phyloP scores from a whole-genome alignment of 441 rosid species.

The Manihot esculenta region DNA sequence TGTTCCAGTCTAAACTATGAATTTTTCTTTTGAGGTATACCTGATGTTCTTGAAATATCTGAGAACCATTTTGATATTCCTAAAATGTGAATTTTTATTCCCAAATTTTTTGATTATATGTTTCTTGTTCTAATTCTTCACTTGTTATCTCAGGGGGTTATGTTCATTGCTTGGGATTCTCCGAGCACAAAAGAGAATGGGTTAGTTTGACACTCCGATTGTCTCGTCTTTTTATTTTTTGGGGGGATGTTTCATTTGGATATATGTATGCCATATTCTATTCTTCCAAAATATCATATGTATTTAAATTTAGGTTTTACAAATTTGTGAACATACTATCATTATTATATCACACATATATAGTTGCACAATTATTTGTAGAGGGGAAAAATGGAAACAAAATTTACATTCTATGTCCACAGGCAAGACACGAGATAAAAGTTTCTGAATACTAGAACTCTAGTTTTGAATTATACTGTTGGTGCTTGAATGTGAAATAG shows the following conservation, averaged over 20 bases:
- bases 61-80: conserved; percentile 13
- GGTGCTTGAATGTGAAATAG: too few relatives aligned
- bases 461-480: too few relatives aligned
- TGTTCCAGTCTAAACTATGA: not conserved
- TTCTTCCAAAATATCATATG: not conserved
- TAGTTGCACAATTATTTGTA: too few relatives aligned
- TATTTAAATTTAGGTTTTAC: not conserved
- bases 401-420: too few relatives aligned
- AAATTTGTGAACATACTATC: too few relatives aligned
- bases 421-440: too few relatives aligned
- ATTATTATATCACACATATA: too few relatives aligned
- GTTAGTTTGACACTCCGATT: not conserved
- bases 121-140: conserved; percentile 7
- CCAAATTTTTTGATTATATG: not conserved
- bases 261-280: not conserved
- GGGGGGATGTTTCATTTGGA: not conserved
- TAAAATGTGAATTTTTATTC: not conserved
- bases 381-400: too few relatives aligned
- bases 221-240: not conserved
- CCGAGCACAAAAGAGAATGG: not conserved
- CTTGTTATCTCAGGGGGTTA: conserved; percentile 2
- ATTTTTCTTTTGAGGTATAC: conserved; percentile 19
- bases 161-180: conserved; percentile 1
- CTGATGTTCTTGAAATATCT: conserved; percentile 1
- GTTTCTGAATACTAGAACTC: too few relatives aligned